Evolutionary conservation across 352 stramenopile species (phyloP).

Genomic region (Globisporangium spiculum): DNA sequence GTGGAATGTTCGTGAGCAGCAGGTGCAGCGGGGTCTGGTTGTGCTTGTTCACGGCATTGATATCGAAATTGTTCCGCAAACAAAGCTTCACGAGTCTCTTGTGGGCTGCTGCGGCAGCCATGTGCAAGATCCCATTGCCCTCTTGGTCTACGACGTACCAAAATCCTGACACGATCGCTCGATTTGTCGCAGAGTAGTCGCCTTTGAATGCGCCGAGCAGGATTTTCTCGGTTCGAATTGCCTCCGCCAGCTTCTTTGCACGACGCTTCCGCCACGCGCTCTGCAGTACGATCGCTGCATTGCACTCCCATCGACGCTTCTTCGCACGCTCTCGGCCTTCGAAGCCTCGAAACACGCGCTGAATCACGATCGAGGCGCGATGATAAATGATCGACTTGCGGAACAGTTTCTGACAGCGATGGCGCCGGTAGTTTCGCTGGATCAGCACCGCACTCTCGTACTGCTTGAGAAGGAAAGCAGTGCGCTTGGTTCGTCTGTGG

Average conservation of each 20-base stretch:
- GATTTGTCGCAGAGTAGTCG: constrained; percentile 68
- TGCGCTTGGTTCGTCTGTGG: constrained; percentile 37
- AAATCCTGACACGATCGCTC: constrained; percentile 45
- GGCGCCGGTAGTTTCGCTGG: constrained; percentile 62
- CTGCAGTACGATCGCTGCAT: constrained; percentile 47
- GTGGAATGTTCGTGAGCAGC: constrained; percentile 57
- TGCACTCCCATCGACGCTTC: constrained; percentile 36
- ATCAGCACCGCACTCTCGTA: constrained; percentile 53
- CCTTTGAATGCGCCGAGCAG: constrained; percentile 69
- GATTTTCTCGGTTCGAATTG: constrained; percentile 49
- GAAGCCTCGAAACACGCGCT: constrained; percentile 55
- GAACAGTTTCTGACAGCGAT: constrained; percentile 54
- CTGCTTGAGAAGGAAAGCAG: constrained; percentile 26
- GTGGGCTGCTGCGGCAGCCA: constrained; percentile 57
- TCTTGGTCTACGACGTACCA: constrained; percentile 52
- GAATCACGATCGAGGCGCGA: constrained; percentile 53
- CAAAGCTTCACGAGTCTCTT: constrained; percentile 85
- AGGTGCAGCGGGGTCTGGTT: constrained; percentile 68
- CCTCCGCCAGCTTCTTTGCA: constrained; percentile 34
- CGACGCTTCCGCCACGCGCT: constrained; percentile 49
- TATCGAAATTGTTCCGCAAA: constrained; percentile 66
- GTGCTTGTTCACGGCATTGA: constrained; percentile 62
- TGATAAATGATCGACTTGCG: constrained; percentile 26
- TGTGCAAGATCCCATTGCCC: constrained; percentile 71
- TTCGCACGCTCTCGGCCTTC: constrained; percentile 33